Conservation (phyloP, 257 asterid genomes). For the Petunia secreta region DNA sequence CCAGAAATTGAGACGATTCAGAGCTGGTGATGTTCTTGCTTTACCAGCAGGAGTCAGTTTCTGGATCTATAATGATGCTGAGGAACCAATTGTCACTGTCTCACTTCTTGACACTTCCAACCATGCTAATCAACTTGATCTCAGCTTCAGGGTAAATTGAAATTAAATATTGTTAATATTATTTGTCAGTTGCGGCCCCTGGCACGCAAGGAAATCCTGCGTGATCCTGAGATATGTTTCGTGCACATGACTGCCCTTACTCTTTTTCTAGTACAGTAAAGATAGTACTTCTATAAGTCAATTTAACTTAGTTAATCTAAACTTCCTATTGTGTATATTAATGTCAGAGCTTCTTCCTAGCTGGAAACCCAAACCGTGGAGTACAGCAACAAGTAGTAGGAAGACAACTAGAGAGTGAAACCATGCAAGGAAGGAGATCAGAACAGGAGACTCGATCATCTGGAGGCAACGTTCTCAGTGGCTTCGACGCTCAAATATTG, state of each 20-base stretch:
- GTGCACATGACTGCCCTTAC: too few species aligned
- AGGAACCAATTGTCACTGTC: conserved; percentile 45
- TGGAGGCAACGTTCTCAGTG: conserved; percentile 33
- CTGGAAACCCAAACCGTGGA: conserved; percentile 51
- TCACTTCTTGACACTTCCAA: conserved; percentile 60
- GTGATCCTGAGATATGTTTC: too few species aligned
- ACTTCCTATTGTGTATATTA: not conserved
- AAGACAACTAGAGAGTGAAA: not conserved
- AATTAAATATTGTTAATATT: too few species aligned
- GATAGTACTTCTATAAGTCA: not conserved
- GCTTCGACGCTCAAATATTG: conserved; percentile 20
- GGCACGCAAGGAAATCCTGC: too few species aligned
- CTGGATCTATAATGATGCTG: conserved; percentile 64
- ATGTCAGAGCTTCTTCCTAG: conserved; percentile 60
- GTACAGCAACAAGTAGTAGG: conserved; percentile 19
- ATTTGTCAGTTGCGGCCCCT: not conserved
- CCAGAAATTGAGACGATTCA: conserved; percentile 51
- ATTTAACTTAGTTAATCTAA: not conserved
- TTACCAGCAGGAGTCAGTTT: conserved; percentile 54
- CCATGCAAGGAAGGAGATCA: not conserved
- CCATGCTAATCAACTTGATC: conserved; percentile 62
- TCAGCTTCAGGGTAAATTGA: conserved; percentile 48
- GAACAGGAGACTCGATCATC: not conserved
- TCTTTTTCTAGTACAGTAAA: too few species aligned
- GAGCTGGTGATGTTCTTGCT: conserved; percentile 56